Conservation (phyloP, 257 asterid species). For the Salvia hispanica region DNA sequence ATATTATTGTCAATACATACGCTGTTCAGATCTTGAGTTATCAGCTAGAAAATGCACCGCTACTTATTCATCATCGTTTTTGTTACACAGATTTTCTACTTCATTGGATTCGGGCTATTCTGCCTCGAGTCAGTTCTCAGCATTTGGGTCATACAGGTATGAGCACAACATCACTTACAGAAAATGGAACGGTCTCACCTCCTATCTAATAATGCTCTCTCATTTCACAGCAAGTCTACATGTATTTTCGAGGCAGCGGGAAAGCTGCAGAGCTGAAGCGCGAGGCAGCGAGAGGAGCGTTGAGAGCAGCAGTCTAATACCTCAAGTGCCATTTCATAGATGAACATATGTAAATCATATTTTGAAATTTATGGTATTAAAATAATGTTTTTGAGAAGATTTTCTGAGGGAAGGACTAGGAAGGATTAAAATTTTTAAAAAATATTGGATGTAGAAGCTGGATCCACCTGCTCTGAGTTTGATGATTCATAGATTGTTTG, state of each 20-base stretch:
- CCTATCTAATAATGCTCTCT: not conserved
- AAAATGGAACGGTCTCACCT: not conserved
- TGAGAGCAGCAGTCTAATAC: constrained; percentile 50
- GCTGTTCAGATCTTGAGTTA: not conserved
- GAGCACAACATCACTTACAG: not conserved
- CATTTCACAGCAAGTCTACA: constrained; percentile 83
- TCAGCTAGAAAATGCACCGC: not conserved
- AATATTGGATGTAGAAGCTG: constrained; percentile 3
- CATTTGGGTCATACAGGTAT: constrained; percentile 97
- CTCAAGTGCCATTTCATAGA: constrained; percentile 15
- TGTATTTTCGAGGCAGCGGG: constrained; percentile 96
- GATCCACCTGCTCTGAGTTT: constrained; percentile 16
- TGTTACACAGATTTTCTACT: constrained; percentile 74
- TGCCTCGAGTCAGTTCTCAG: constrained; percentile 85
- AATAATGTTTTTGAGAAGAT: constrained; percentile 22
- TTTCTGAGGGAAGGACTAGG: constrained; percentile 3
- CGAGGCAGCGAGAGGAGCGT: constrained; percentile 76
- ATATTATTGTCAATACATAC: not conserved
- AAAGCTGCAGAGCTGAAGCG: constrained; percentile 85
- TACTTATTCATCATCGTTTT: constrained; percentile 15
- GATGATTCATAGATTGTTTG: constrained; percentile 8
- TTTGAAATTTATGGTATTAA: constrained; percentile 11
- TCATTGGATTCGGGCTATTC: constrained; percentile 91
- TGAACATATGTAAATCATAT: constrained; percentile 31
- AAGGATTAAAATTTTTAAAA: not conserved